These are phyloP conservation scores for Fusarium papillatum DNA, from an alignment of 2,329 filamentous ascomycete genomes.

Conservation along the genomic window DNA sequence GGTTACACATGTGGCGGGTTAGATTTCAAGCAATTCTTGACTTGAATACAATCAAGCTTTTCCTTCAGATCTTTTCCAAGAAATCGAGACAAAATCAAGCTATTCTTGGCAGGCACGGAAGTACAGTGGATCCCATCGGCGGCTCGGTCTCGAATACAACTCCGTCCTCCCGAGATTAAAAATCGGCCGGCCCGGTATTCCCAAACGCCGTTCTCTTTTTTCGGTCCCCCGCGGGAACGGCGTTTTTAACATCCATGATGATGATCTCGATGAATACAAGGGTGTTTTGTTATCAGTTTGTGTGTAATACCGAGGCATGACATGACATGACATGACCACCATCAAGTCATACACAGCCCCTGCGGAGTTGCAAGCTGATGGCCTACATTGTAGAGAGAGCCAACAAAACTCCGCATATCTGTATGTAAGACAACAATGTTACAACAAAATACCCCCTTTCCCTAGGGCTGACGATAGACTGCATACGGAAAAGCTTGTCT, in stretches of 20 bases:
- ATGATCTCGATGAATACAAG: not conserved
- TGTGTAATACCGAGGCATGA: not conserved
- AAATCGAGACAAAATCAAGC: not conserved
- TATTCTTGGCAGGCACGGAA: not conserved
- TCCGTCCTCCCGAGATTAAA: conserved; percentile 8
- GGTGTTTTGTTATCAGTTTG: not conserved
- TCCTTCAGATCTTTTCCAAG: not conserved
- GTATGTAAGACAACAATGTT: not conserved
- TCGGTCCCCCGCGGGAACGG: not conserved
- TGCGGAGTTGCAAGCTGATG: no score
- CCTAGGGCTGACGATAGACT: conserved; percentile 24
- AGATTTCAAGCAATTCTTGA: not conserved
- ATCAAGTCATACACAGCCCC: not conserved
- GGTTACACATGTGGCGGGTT: conserved; percentile 7
- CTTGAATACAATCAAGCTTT: not conserved
- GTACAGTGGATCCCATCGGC: conserved; percentile 4
- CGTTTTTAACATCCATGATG: not conserved
- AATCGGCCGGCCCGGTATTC: not conserved
- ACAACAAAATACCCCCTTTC: conserved; percentile 14
- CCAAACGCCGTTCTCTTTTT: not conserved
- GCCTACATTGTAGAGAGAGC: not conserved
- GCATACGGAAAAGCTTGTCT: conserved; percentile 29
- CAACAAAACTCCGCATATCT: not conserved
- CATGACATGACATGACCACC: not conserved
- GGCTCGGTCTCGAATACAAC: conserved; percentile 14